Percentiles rank a stretch among this genome's conserved stretches.
Conservation (phyloP, 352 stramenopile genomes). For the Phytophthora parvispora region DNA sequence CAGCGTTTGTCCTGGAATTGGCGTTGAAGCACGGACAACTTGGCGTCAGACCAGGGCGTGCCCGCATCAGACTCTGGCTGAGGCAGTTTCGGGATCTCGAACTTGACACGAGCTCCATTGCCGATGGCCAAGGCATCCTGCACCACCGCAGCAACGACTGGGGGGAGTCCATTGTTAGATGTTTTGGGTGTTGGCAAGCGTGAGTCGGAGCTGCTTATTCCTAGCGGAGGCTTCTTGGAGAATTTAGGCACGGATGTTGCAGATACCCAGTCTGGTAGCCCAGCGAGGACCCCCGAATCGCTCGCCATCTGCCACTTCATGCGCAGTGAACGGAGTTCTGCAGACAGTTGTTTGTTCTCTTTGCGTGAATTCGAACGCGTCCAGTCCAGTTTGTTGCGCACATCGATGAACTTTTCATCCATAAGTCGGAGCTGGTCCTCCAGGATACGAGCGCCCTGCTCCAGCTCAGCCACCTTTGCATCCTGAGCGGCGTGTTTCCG, state of each 20-base stretch:
- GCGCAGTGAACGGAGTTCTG: conserved; percentile 67
- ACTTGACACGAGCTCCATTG: conserved; percentile 48
- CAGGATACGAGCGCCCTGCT: conserved; percentile 95
- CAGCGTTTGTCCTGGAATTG: conserved; percentile 39
- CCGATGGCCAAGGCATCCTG: conserved; percentile 41
- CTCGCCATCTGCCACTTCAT: conserved; percentile 86
- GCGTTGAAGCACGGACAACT: conserved; percentile 55
- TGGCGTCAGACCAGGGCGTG: conserved; percentile 82
- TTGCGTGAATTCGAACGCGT: conserved; percentile 89
- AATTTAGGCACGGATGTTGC: conserved; percentile 22
- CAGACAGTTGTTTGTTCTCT: conserved; percentile 79
- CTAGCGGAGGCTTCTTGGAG: conserved; percentile 55
- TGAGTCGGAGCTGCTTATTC: conserved; percentile 63
- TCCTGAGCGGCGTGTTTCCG: conserved; percentile 92
- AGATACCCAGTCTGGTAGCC: conserved; percentile 61
- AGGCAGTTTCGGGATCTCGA: conserved; percentile 84
- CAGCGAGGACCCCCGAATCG: conserved; percentile 53
- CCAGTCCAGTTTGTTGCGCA: conserved; percentile 97
- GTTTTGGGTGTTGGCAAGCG: conserved; percentile 36
- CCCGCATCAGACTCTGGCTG: conserved; percentile 66
- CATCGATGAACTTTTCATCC: conserved; percentile 98
- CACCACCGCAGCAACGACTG: conserved; percentile 29
- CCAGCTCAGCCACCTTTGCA: conserved; percentile 89
- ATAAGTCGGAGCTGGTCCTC: conserved; percentile 98
- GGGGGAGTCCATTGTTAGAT: conserved; percentile 38